A percentile compares a stretch with the other conserved stretches of the same genome.
Evolutionary conservation across 2,329 filamentous ascomycete genomes (phyloP).

Genomic region (Huntiella savannae): DNA sequence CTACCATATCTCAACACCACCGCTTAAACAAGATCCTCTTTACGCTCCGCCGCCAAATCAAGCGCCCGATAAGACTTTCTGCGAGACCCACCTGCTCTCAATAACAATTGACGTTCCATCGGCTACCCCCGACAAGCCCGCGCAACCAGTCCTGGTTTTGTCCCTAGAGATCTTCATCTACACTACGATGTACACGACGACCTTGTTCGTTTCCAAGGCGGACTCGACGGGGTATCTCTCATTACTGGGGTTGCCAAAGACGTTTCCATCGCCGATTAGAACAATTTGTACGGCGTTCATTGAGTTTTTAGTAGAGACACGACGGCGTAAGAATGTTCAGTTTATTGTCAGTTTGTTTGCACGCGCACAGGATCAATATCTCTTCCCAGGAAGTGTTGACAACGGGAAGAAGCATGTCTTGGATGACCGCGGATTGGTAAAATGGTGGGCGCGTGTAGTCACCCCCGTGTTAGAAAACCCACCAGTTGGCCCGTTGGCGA

Average conservation of each 20-base stretch:
- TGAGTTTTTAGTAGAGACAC: slow-evolving; percentile 48
- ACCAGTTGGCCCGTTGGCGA: slow-evolving; percentile 14
- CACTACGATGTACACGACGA: slow-evolving; percentile 60
- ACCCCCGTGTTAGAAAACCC: slow-evolving; percentile 48
- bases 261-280: slow-evolving; percentile 53
- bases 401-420: slow-evolving; percentile 76
- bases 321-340: slow-evolving; percentile 43
- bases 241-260: slow-evolving; percentile 41
- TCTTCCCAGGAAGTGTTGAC: slow-evolving; percentile 82
- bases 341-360: slow-evolving; percentile 81
- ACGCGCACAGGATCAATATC: slow-evolving; percentile 75
- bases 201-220: slow-evolving; percentile 87
- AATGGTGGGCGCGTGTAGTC: slow-evolving; percentile 86
- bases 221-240: slow-evolving; percentile 83
- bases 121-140: slow-evolving; percentile 11
- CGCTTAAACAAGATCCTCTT: slow-evolving; percentile 53
- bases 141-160: slow-evolving; percentile 47
- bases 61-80: slow-evolving; percentile 58
- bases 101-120: slow-evolving; percentile 25
- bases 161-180: slow-evolving; percentile 81
- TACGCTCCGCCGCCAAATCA: slow-evolving; percentile 59
- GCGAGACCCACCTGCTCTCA: slow-evolving; percentile 61
- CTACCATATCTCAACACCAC: slow-evolving; percentile 76
- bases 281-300: slow-evolving; percentile 59
- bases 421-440: slow-evolving; percentile 74